A percentile compares a stretch with the other conserved stretches of the same genome.
Conservation (phyloP, 2,329 filamentous ascomycete genomes). For the Samsoniella hepiali region DNA sequence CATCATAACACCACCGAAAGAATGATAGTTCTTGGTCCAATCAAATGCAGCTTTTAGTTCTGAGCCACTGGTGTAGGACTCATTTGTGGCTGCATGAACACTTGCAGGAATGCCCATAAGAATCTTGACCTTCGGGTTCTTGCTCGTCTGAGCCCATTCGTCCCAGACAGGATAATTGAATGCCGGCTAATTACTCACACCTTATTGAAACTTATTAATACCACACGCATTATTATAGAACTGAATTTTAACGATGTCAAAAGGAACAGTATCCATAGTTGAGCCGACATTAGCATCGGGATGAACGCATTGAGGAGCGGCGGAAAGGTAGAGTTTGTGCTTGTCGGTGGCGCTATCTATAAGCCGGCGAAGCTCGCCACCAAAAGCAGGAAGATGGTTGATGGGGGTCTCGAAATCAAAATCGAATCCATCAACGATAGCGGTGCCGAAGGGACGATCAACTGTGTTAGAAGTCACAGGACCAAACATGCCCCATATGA, state of each 20-base stretch:
- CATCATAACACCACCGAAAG: conserved; percentile 66
- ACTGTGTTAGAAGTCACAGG: conserved; percentile 43
- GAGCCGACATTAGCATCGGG: conserved; percentile 58
- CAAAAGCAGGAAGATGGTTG: conserved; percentile 60
- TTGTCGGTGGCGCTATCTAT: conserved; percentile 52
- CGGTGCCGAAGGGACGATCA: conserved; percentile 63
- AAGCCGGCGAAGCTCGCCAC: conserved; percentile 49
- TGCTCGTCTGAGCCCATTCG: conserved; percentile 57
- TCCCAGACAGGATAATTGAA: conserved; percentile 66
- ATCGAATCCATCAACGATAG: conserved; percentile 70
- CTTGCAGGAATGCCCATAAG: conserved; percentile 59
- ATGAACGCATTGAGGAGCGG: conserved; percentile 67
- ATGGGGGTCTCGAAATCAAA: conserved; percentile 66
- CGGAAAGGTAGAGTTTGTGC: conserved; percentile 57
- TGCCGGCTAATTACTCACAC: conserved; percentile 43
- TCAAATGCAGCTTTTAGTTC: conserved; percentile 49
- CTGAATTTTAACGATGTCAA: conserved; percentile 62
- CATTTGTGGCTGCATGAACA: conserved; percentile 37
- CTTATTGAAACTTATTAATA: conserved; percentile 46
- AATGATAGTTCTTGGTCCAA: conserved; percentile 52
- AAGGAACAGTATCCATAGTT: conserved; percentile 52
- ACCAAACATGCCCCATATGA: conserved; percentile 70
- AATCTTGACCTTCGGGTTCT: conserved; percentile 59
- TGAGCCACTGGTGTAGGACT: conserved; percentile 51
- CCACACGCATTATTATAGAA: conserved; percentile 70